Conservation (phyloP, 305 asterid species). For the Solanum hybrid region DNA sequence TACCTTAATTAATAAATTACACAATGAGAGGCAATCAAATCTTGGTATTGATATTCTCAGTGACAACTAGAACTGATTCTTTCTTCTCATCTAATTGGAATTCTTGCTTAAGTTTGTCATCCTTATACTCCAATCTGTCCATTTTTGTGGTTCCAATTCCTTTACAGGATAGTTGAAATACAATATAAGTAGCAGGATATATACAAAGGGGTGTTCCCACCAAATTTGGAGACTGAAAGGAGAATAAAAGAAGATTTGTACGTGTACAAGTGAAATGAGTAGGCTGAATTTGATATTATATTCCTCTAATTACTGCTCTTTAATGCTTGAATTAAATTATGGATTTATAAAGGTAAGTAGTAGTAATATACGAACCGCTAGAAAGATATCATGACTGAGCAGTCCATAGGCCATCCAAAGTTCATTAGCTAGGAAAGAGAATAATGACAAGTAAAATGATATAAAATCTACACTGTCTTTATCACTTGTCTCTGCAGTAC, state of each 20-base stretch:
- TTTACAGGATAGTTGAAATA: slow-evolving; percentile 37
- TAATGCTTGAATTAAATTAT: background rate
- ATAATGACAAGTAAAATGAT: slow-evolving; percentile 75
- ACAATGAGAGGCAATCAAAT: background rate
- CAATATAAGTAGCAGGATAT: slow-evolving; percentile 42
- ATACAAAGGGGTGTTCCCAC: slow-evolving; percentile 59
- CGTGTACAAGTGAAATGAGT: background rate
- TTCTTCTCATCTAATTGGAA: background rate
- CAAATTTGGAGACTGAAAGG: slow-evolving; percentile 51
- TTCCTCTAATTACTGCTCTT: background rate
- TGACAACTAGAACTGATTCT: background rate
- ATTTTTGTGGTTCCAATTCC: slow-evolving; percentile 23
- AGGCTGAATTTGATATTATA: background rate
- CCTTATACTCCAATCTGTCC: slow-evolving; percentile 33
- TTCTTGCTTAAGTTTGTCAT: background rate
- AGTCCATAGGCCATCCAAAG: slow-evolving; percentile 75
- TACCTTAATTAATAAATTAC: background rate
- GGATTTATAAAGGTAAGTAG: background rate
- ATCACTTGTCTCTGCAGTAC: slow-evolving; percentile 58
- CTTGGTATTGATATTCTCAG: background rate
- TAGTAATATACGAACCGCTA: slow-evolving; percentile 40
- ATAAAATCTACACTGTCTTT: slow-evolving; percentile 47
- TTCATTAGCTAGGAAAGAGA: slow-evolving; percentile 61
- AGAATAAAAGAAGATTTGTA: background rate
- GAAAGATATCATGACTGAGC: slow-evolving; percentile 54